Evolutionary conservation across 495 filamentous ascomycete genomes (phyloP).

Genomic region (Hypomontagnella monticulosa): DNA sequence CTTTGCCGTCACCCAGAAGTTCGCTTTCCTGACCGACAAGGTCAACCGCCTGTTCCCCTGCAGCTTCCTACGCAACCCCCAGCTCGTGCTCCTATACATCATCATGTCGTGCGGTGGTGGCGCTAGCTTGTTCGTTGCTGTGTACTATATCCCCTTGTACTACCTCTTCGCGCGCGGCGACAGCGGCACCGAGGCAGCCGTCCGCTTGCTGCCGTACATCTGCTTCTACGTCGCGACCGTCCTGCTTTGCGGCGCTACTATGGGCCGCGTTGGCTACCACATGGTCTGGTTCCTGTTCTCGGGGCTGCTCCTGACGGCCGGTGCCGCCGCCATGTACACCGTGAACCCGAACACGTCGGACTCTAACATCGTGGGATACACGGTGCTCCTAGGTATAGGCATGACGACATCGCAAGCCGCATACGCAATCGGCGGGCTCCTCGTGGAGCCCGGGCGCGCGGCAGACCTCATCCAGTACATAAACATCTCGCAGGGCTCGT

Average conservation of each 20-base stretch:
- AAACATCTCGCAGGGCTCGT: conserved; percentile 58
- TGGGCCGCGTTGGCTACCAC: conserved; percentile 61
- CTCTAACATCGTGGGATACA: conserved; percentile 60
- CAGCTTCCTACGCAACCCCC: conserved; percentile 45
- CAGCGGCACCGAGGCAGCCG: conserved; percentile 47
- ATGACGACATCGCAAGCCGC: conserved; percentile 58
- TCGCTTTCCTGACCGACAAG: conserved; percentile 54
- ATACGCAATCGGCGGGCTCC: conserved; percentile 61
- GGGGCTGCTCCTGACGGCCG: conserved; percentile 55
- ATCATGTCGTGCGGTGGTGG: conserved; percentile 27
- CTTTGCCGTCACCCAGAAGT: conserved; percentile 59
- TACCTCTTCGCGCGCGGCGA: conserved; percentile 57
- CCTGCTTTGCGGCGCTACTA: conserved; percentile 55
- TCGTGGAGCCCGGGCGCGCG: conserved; percentile 48
- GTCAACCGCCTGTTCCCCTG: conserved; percentile 61
- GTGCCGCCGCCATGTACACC: conserved; percentile 60
- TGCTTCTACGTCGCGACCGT: conserved; percentile 52
- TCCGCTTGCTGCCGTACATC: conserved; percentile 63
- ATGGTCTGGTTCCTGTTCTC: conserved; percentile 66
- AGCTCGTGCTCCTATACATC: conserved; percentile 20
- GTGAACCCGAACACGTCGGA: conserved; percentile 44
- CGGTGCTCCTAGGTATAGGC: conserved; percentile 61
- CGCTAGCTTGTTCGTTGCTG: conserved; percentile 47
- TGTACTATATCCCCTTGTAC: conserved; percentile 61
- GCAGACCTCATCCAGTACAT: conserved; percentile 61